Base-by-base conservation (phyloP, 768 basidiomycete genomes). In the Naganishia antarctica region DNA sequence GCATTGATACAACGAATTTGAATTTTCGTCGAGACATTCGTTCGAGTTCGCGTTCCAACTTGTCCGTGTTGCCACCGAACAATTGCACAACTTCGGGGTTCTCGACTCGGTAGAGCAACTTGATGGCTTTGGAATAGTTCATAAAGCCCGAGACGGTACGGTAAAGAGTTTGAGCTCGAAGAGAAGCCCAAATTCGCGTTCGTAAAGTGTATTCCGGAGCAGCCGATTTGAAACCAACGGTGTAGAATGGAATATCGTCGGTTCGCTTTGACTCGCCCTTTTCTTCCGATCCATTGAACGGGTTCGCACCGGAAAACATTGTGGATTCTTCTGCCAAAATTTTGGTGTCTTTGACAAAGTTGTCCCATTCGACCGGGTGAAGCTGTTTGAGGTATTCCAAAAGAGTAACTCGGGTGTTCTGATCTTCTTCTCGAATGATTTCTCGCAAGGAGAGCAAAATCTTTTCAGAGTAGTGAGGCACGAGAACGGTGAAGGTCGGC, bases 81-180 rank as follows among this genome's bases (percentile, higher is more conserved):
- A 88, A 83, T 79, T 98, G 94, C 18, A 99, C 96, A 50, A 99
- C 90, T 78, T 99, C 96, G 8, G 96, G 96, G 80, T 98, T 98
- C 81, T 99, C 96, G 45, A 99, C 96, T 63, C 94, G 91, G 78
- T 98, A 94, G n/a, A 99, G 84, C 37, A 99, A 81, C 77, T 99
- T 99, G 85, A 99, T 98, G 13, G 96, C 96, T 81, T 99, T 99
- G 69, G 90, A 86, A 78, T 99, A 98, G 80, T 99, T 99, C 96
- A 98, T 98, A 90, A 99, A 97, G 58, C 96, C 96, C 37, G 96
- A 97, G 18, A 99, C 94, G 15, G 96, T 99, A 69, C 96, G 86
- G 76, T 99, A 98, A 21, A 99, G 84, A 1, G 96, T 99, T 81
- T 99, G 96, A 18, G 96, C 96, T 60, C 96, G 90, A 9, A 99